A percentile compares a stretch with the other conserved stretches of the same genome.
These are phyloP conservation scores for Mangifera indica DNA, from an alignment of 345 rosid species.

Conservation along the genomic window DNA sequence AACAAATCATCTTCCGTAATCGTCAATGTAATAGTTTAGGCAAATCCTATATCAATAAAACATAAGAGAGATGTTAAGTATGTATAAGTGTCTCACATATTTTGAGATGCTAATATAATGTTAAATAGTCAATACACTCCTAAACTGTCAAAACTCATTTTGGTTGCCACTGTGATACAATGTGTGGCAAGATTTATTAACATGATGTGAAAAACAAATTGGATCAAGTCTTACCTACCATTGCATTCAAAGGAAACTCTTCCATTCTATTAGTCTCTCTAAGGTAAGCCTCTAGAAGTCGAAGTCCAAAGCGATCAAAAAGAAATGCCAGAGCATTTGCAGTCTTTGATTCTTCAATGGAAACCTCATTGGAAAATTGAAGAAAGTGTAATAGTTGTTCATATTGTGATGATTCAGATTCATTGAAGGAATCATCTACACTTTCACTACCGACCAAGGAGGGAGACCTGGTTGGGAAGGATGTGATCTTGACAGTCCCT, in stretches of 20 bases:
- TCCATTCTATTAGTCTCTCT: constrained; percentile 59
- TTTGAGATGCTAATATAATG: too few relatives aligned
- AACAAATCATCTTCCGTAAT: background rate
- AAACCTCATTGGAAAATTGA: constrained; percentile 73
- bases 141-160: too few relatives aligned
- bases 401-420: constrained; percentile 82
- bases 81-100: too few relatives aligned
- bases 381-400: constrained; percentile 85
- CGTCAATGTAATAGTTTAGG: too few relatives aligned
- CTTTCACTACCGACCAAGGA: constrained; percentile 71
- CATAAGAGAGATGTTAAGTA: too few relatives aligned
- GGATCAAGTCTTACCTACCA: constrained; percentile 71
- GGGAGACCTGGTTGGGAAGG: constrained; percentile 67
- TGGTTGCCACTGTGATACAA: too few relatives aligned
- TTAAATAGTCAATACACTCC: too few relatives aligned
- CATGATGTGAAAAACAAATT: constrained; percentile 9
- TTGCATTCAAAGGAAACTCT: constrained; percentile 82
- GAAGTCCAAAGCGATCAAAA: constrained; percentile 78
- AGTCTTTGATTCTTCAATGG: constrained; percentile 73
- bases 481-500: constrained; percentile 85
- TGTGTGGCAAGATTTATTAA: background rate
- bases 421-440: constrained; percentile 80
- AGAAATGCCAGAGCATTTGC: constrained; percentile 73
- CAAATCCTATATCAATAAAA: too few relatives aligned
- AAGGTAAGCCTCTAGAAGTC: constrained; percentile 80